Conservation (phyloP, 805 yeast species). For the Lipomyces kockii region DNA sequence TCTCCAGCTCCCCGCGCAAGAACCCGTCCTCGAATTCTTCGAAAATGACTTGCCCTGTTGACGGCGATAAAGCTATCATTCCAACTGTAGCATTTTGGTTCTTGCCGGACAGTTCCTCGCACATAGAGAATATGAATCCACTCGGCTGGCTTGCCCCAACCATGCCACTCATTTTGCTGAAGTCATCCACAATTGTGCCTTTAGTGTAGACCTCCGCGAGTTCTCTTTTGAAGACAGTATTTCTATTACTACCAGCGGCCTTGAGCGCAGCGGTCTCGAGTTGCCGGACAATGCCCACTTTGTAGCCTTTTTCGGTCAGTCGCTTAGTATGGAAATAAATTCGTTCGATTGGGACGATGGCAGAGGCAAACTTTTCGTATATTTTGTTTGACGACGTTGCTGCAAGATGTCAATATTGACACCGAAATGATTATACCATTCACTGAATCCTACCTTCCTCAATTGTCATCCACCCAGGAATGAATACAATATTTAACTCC, state of each 20-base stretch:
- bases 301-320: slow-evolving; percentile 69
- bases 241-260: slow-evolving; percentile 55
- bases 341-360: slow-evolving; percentile 80
- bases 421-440: not conserved
- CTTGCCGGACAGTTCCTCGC: slow-evolving; percentile 23
- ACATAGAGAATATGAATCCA: slow-evolving; percentile 33
- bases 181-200: slow-evolving; percentile 80
- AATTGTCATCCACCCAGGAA: slow-evolving; percentile 67
- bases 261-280: slow-evolving; percentile 79
- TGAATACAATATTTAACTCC: slow-evolving; percentile 66
- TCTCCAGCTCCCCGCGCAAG: slow-evolving; percentile 66
- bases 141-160: slow-evolving; percentile 13
- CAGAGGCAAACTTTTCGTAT: slow-evolving; percentile 71
- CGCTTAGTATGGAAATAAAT: slow-evolving; percentile 73
- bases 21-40: slow-evolving; percentile 70
- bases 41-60: slow-evolving; percentile 74
- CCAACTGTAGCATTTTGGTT: slow-evolving; percentile 43
- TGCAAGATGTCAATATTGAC: not conserved
- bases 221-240: slow-evolving; percentile 66
- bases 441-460: slow-evolving; percentile 47
- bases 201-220: slow-evolving; percentile 75
- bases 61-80: slow-evolving; percentile 67
- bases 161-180: slow-evolving; percentile 41
- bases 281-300: slow-evolving; percentile 88
- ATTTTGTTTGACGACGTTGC: slow-evolving; percentile 47